phyloP scores from a whole-genome alignment of 805 yeast genomes.

The Candida stauntonica region DNA sequence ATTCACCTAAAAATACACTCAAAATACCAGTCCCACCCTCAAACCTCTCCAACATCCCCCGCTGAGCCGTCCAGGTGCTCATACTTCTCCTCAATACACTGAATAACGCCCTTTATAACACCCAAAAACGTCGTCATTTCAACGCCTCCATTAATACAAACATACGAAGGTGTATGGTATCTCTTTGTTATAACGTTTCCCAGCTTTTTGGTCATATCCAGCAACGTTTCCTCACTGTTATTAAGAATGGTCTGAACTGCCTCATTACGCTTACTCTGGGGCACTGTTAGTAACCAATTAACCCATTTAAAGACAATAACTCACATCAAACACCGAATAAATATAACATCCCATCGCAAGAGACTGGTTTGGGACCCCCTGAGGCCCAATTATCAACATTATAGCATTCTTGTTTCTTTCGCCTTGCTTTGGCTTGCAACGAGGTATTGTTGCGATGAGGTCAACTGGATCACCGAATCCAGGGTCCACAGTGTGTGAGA shows the following conservation, averaged over 20 bases:
- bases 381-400: slow-evolving; percentile 7
- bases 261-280: slow-evolving; percentile 16
- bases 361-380: neutral
- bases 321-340: slow-evolving; percentile 12
- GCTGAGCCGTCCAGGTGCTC: too few species aligned
- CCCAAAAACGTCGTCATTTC: slow-evolving; percentile 31
- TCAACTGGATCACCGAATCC: slow-evolving; percentile 14
- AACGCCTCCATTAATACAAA: slow-evolving; percentile 39
- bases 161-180: slow-evolving; percentile 40
- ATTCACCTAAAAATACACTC: too few species aligned
- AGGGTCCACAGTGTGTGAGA: slow-evolving; percentile 10
- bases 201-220: slow-evolving; percentile 41
- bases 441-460: slow-evolving; percentile 15
- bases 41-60: too few species aligned
- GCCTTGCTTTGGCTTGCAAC: slow-evolving; percentile 1
- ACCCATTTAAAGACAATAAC: neutral
- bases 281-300: neutral
- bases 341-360: slow-evolving; percentile 13
- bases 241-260: slow-evolving; percentile 42
- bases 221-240: slow-evolving; percentile 34
- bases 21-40: too few species aligned
- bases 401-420: slow-evolving; percentile 13
- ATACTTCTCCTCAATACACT: slow-evolving; percentile 26
- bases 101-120: slow-evolving; percentile 28
- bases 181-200: slow-evolving; percentile 38